These are phyloP conservation scores for Flaveria ramosissima DNA, from an alignment of 129 eudicot species.

Conservation along the genomic window DNA sequence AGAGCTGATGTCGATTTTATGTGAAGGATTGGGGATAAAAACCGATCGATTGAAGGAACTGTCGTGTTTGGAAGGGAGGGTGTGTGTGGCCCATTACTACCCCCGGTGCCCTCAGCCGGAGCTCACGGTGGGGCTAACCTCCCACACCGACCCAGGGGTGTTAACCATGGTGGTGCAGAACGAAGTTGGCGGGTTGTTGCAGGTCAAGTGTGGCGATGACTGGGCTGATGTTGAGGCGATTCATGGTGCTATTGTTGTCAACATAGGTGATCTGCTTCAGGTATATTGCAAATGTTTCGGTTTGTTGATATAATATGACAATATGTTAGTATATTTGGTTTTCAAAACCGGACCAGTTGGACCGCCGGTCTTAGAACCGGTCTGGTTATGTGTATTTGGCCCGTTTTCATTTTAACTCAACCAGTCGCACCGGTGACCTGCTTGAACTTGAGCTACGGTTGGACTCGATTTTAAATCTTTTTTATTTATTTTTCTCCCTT, in stretches of 20 bases:
- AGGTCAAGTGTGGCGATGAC: constrained; percentile 52
- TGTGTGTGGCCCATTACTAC: constrained; percentile 48
- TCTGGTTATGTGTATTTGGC: no score
- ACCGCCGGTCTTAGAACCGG: no score
- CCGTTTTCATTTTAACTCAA: no score
- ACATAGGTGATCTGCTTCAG: constrained; percentile 70
- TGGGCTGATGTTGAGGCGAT: constrained; percentile 64
- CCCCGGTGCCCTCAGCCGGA: constrained; percentile 68
- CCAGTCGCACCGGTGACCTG: no score
- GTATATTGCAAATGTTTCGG: constrained; percentile 29
- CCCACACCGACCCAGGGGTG: constrained; percentile 59
- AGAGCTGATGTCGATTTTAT: constrained; percentile 44
- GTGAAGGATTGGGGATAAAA: constrained; percentile 49
- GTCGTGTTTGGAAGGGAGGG: constrained; percentile 51
- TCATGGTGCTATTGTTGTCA: constrained; percentile 59
- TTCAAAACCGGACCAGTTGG: no score
- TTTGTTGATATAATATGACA: no score
- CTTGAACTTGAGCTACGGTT: no score
- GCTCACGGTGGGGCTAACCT: constrained; percentile 45
- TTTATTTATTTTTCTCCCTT: no score
- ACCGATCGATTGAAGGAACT: constrained; percentile 38
- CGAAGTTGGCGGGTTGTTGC: constrained; percentile 54
- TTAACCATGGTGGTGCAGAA: constrained; percentile 58
- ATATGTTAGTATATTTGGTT: no score
- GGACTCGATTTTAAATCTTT: no score